Conservation (phyloP, 225 moss, liverwort and hornwort genomes). For the Pseudoscleropodium purum region DNA sequence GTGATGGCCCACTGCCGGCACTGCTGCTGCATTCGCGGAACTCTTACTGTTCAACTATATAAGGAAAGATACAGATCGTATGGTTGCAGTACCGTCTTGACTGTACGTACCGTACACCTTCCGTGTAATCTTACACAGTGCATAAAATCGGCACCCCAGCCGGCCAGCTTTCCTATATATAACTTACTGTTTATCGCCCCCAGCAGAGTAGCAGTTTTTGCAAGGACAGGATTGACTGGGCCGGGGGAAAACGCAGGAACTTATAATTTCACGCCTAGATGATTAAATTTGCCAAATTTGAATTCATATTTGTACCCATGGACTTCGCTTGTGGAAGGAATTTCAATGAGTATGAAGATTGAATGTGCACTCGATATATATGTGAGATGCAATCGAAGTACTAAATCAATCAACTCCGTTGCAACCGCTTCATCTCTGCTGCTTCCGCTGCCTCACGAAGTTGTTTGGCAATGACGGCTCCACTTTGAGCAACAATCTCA, state of each 20-base stretch:
- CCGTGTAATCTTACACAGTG: neutral
- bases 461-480: neutral
- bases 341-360: neutral
- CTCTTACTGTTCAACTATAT: neutral
- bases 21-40: neutral
- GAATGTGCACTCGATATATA: neutral
- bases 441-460: constrained; percentile 10
- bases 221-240: neutral
- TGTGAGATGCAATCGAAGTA: neutral
- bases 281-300: neutral
- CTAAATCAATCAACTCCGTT: neutral
- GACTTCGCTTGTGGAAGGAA: neutral
- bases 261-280: neutral
- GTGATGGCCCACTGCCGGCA: neutral
- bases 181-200: neutral
- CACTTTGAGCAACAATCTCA: constrained; percentile 7
- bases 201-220: neutral
- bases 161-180: too few species aligned
- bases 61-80: neutral
- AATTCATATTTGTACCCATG: neutral
- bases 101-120: neutral
- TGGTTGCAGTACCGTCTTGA: neutral
- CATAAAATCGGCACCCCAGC: neutral
- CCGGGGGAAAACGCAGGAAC: neutral
- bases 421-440: neutral